Base-by-base conservation (phyloP, 2,329 filamentous ascomycete species). In the Fusarium nygamai region DNA sequence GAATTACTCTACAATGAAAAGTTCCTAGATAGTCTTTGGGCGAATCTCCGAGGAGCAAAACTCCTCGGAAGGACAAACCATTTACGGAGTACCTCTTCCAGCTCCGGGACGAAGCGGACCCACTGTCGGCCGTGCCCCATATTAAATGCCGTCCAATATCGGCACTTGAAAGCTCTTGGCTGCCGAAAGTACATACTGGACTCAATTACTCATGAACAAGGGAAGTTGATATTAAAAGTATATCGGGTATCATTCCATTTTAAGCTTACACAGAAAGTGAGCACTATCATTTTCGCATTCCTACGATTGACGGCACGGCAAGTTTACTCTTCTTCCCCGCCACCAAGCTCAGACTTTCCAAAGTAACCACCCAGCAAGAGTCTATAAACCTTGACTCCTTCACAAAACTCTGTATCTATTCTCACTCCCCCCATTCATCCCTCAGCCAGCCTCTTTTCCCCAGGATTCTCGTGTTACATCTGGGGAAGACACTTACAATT, bases 401-500 rank as follows among this genome's bases (percentile, higher is more conserved):
- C 29, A 41, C 53, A 34, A 54, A 29, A 33, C 20, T n/a, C 27
- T 20, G 24, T 17, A 57, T 58, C 34, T 70, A 72, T 41, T 14
- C 47, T 56, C 70, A 72, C 70, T 29, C 70, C 67, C 57, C 41
- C 64, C 50, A 24, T 53, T 19, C 50, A 36, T 29, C 20, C 22
- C 24, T 20, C 50, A 41, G 38, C 48, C 64, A 44, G 63, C 47
- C 53, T 54, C 53, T 27, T 67, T 29, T 20, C 8, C 10, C 61
- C 57, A 31, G 58, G 31, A 41, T 57, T 27, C 39, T 31, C 48
- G 24, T 43, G 64, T 64, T 41, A 46, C 48, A 69, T 51, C 38
- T 56, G 24, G 53, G 64, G 33, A 67, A 61, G 27, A 47, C 48
- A 36, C 34, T 29, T 29, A 24, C 22, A 34, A 34, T 36, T 64